Evolutionary conservation across 1,284 basidiomycete species (phyloP).

Genomic region (Ganoderma meredithae): DNA sequence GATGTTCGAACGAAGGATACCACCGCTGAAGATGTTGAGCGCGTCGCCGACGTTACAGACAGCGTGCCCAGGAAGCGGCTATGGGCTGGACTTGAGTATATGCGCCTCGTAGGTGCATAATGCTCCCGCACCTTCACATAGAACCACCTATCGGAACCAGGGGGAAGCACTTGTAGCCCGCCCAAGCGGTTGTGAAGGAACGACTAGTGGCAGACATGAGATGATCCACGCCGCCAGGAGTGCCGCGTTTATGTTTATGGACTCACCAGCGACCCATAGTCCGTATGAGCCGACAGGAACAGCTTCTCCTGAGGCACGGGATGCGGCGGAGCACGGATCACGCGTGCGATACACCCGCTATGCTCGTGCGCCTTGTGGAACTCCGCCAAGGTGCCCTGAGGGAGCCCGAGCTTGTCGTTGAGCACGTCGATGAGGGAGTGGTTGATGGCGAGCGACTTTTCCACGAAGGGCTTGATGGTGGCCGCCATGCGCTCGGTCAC

Average conservation of each 20-base stretch:
- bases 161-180: conserved; percentile 73
- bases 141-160: conserved; percentile 66
- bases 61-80: conserved; percentile 43
- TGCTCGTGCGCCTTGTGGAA: conserved; percentile 25
- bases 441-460: conserved; percentile 42
- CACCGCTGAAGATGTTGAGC: conserved; percentile 47
- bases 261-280: conserved; percentile 44
- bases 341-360: conserved; percentile 36
- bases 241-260: neutral
- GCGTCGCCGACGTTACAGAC: conserved; percentile 49
- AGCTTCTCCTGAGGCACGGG: conserved; percentile 28
- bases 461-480: conserved; percentile 42
- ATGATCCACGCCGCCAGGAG: neutral
- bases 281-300: conserved; percentile 42
- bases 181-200: conserved; percentile 75
- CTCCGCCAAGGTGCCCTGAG: conserved; percentile 27
- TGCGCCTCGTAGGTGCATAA: neutral
- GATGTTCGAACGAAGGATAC: conserved; percentile 47
- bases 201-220: conserved; percentile 47
- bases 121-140: conserved; percentile 61
- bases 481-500: conserved; percentile 42
- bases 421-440: conserved; percentile 42
- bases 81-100: neutral
- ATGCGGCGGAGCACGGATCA: conserved; percentile 40
- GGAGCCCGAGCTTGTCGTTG: conserved; percentile 40